phyloP scores from a whole-genome alignment of 352 stramenopile species.

The Albugo laibachii region DNA sequence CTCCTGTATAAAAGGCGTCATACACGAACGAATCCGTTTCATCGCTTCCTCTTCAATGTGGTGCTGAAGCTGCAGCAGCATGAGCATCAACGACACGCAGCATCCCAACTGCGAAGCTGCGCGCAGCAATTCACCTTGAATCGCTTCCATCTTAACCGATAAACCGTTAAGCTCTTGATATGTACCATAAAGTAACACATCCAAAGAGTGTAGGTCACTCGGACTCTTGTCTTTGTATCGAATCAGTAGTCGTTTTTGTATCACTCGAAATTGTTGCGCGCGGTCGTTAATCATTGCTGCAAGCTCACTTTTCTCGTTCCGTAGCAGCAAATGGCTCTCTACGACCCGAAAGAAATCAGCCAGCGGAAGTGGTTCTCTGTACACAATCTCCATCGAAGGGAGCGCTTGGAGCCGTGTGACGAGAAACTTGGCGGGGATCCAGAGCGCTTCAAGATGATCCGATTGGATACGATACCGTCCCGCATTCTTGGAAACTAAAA shows the following conservation, averaged over 20 bases:
- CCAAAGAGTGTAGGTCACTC: constrained; percentile 50
- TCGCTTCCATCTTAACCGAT: constrained; percentile 44
- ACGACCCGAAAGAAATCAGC: constrained; percentile 77
- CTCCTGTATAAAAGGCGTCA: constrained; percentile 42
- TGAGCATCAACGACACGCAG: constrained; percentile 53
- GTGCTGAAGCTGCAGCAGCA: constrained; percentile 74
- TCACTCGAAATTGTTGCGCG: constrained; percentile 72
- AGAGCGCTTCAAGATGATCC: constrained; percentile 59
- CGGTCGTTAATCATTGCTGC: constrained; percentile 60
- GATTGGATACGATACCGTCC: constrained; percentile 78
- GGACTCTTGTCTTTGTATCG: constrained; percentile 82
- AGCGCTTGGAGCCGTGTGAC: constrained; percentile 29
- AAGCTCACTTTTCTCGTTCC: constrained; percentile 40
- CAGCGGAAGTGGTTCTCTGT: constrained; percentile 65
- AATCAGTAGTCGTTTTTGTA: constrained; percentile 79
- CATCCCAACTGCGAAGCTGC: constrained; percentile 45
- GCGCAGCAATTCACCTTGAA: constrained; percentile 24
- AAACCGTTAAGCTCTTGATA: constrained; percentile 65
- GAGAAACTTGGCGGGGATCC: constrained; percentile 62
- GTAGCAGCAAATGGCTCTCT: constrained; percentile 61
- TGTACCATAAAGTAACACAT: constrained; percentile 71
- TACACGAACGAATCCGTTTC: constrained; percentile 29
- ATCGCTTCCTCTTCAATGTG: constrained; percentile 41
- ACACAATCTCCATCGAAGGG: constrained; percentile 33
- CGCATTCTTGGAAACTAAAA: constrained; percentile 80